phyloP scores from a whole-genome alignment of 2,329 filamentous ascomycete species.

The Coniella lustricola region DNA sequence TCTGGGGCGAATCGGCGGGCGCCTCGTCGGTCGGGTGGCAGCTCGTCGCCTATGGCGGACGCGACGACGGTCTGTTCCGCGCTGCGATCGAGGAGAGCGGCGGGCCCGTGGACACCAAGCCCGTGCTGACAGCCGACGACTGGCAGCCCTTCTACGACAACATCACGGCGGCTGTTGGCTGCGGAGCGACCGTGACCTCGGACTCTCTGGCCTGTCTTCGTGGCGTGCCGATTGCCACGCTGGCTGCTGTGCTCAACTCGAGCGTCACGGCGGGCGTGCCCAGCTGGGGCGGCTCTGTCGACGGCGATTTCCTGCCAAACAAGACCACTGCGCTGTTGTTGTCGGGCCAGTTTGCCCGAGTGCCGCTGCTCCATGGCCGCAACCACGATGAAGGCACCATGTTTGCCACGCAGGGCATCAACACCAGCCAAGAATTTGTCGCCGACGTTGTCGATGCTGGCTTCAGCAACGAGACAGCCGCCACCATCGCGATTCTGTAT shows the following conservation, averaged over 20 bases:
- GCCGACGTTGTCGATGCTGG: background rate
- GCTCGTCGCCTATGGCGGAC: conserved; percentile 24
- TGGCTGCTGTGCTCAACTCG: conserved; percentile 11
- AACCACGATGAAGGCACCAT: conserved; percentile 8
- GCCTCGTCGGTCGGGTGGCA: conserved; percentile 27
- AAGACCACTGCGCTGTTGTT: conserved; percentile 5
- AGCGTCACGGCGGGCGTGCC: background rate
- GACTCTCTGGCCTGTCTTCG: conserved; percentile 14
- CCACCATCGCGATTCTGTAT: conserved; percentile 4
- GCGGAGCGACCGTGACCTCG: background rate
- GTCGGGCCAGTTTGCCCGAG: conserved; percentile 3
- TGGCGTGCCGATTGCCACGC: conserved; percentile 1
- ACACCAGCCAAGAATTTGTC: background rate
- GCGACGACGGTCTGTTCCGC: conserved; percentile 40
- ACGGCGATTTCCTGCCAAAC: conserved; percentile 12
- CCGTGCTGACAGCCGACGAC: conserved; percentile 1
- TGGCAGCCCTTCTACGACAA: conserved; percentile 15
- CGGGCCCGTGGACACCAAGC: background rate
- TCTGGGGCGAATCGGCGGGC: conserved; percentile 38
- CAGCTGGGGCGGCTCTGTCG: conserved; percentile 5
- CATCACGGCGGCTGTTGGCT: conserved; percentile 4
- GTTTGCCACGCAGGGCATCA: background rate
- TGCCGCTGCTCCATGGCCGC: conserved; percentile 5
- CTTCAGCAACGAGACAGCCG: conserved; percentile 9
- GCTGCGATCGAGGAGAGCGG: conserved; percentile 21